These are phyloP conservation scores for Spongiforma sp. DNA, from an alignment of 1,284 basidiomycete species.

Conservation along the genomic window DNA sequence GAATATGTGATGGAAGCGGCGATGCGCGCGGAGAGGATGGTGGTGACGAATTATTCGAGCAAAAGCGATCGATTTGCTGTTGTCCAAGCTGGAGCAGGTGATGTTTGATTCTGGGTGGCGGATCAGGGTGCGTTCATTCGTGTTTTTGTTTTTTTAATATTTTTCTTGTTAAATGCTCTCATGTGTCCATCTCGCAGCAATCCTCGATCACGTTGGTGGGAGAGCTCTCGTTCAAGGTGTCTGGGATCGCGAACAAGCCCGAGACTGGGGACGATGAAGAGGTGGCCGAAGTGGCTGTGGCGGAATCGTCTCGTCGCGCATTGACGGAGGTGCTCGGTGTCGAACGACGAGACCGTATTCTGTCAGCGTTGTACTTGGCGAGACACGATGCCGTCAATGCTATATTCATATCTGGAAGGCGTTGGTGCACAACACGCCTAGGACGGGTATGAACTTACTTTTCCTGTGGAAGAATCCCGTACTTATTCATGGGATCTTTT, in stretches of 20 bases:
- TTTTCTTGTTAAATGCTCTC: not conserved
- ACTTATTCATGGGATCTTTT: too few relatives aligned
- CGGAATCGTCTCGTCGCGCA: constrained; percentile 84
- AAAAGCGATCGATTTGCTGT: constrained; percentile 92
- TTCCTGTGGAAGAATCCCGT: too few relatives aligned
- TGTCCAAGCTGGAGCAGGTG: constrained; percentile 94
- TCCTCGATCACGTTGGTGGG: constrained; percentile 96
- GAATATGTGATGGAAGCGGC: constrained; percentile 96
- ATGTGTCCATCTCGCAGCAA: constrained; percentile 62
- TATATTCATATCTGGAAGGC: constrained; percentile 99
- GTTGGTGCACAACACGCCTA: constrained; percentile 89
- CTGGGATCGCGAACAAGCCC: constrained; percentile 94
- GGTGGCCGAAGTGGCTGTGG: constrained; percentile 63
- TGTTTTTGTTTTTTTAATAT: not conserved
- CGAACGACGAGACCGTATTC: constrained; percentile 89
- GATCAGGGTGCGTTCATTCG: constrained; percentile 76
- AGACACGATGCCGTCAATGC: constrained; percentile 93
- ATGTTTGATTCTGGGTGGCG: constrained; percentile 97
- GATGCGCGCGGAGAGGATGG: constrained; percentile 99
- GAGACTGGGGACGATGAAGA: constrained; percentile 86
- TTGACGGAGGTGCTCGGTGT: constrained; percentile 89
- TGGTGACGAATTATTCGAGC: constrained; percentile 93
- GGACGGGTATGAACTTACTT: constrained; percentile 77
- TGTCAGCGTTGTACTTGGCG: constrained; percentile 92
- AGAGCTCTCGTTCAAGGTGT: constrained; percentile 97